Conservation (phyloP, 495 filamentous ascomycete species). For the Neurospora sp. region DNA sequence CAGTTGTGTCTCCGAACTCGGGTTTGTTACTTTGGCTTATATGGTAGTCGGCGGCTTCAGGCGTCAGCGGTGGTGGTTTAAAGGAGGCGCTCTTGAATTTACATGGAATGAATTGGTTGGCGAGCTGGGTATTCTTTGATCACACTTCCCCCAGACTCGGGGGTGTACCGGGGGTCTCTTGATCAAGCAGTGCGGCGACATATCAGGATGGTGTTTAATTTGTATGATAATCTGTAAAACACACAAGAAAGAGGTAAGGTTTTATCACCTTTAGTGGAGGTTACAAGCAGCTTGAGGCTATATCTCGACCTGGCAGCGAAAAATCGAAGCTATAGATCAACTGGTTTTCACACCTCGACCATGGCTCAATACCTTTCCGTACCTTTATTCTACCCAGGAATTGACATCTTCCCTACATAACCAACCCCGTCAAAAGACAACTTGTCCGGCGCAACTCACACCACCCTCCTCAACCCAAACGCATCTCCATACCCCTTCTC, state of each 20-base stretch:
- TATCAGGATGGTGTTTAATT: background rate
- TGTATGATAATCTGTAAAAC: background rate
- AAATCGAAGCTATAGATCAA: background rate
- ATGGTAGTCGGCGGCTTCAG: background rate
- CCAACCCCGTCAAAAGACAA: background rate
- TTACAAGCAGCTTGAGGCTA: background rate
- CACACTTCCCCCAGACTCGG: background rate
- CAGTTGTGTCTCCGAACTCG: background rate
- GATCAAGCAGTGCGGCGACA: background rate
- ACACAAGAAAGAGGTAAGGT: background rate
- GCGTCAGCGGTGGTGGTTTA: background rate
- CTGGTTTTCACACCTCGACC: background rate
- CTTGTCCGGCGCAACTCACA: background rate
- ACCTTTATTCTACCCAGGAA: background rate
- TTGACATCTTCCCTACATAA: background rate
- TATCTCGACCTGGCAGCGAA: background rate
- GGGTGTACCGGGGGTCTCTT: background rate
- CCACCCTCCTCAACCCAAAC: slow-evolving; percentile 3
- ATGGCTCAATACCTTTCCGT: background rate
- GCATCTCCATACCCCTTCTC: slow-evolving; percentile 12
- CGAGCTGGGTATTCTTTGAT: background rate
- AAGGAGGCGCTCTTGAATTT: background rate
- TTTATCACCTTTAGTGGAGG: background rate
- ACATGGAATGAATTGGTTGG: background rate
- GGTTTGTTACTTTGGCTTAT: background rate